Evolutionary conservation across 2,329 filamentous ascomycete genomes (phyloP), one percentile per base, ranked within the genome.

Genomic region (Xylariaceae sp.): DNA sequence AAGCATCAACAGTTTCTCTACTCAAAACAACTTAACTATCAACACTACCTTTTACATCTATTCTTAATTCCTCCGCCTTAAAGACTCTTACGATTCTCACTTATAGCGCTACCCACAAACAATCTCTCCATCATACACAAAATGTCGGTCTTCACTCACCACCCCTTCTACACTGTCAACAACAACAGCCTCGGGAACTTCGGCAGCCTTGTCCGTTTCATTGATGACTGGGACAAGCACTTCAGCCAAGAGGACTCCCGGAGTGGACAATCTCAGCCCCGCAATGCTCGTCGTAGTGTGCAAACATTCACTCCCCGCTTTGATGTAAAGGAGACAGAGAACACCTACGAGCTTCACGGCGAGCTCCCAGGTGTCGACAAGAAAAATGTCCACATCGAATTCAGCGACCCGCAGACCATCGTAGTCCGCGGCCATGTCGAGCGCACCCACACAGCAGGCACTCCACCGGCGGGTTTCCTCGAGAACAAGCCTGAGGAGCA

Each of bases 311-410:
- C 83, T 53, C 90, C 89, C 49, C 88, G 85, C 73, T 93, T 93
- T 67, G 89, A 93, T 65, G 80, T 92, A 57, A 86, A 83, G 70
- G 90, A 94, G 75, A 82, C 81, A 10, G 80, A 81, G 56, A 73
- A 83, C 5, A 70, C 77, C 59, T 93, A 91, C 68, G 86, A 93
- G 73, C 85, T 93, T 16, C 84, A 92, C 64, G 90, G 89, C 65
- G 89, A 93, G 72, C 83, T 93, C 5, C 86, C 89, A 0, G 90
- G 90, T 50, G 78, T 92, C 63, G 81, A 82, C 58, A 88, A 90
- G 74, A 84, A 89, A 64, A 78, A 92, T 66, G 77, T 94, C 66
- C 77, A 81, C 68, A 88, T 93, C 68, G 89, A 93, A 68, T 93
- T 92, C 78, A 86, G 84, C 53, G 89, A 93, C 68, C 77, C 81